These are phyloP conservation scores for Serpula lacrymans DNA, from an alignment of 768 basidiomycete genomes.

Conservation along the genomic window DNA sequence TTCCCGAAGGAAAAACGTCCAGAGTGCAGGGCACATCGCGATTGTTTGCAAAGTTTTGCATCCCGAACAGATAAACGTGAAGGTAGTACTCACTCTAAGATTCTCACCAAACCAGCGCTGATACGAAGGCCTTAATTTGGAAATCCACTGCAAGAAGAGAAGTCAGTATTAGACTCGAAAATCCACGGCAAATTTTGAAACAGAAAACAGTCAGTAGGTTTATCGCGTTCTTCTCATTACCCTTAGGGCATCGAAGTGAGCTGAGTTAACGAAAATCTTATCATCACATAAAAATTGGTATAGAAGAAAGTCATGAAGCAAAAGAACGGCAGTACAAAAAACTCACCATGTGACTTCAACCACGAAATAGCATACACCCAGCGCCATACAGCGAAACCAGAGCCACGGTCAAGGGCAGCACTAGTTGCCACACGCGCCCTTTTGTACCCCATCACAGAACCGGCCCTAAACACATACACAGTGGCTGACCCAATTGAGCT, in stretches of 20 bases:
- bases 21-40: slow-evolving; percentile 62
- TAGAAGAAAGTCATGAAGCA: slow-evolving; percentile 4
- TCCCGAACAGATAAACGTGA: slow-evolving; percentile 29
- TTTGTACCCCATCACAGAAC: slow-evolving; percentile 5
- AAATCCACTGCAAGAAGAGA: slow-evolving; percentile 5
- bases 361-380: neutral
- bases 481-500: no score
- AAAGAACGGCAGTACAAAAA: neutral
- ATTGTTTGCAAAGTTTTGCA: slow-evolving; percentile 40
- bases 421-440: neutral
- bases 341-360: slow-evolving; percentile 5
- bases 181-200: neutral
- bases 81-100: slow-evolving; percentile 14
- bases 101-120: neutral
- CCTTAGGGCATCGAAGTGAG: slow-evolving; percentile 57
- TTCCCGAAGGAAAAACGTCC: slow-evolving; percentile 65
- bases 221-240: slow-evolving; percentile 53
- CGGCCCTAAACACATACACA: slow-evolving; percentile 29
- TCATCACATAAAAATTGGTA: no score
- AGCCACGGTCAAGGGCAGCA: neutral
- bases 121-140: neutral
- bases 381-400: neutral
- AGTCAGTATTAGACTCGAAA: slow-evolving; percentile 25
- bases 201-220: slow-evolving; percentile 32
- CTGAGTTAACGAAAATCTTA: slow-evolving; percentile 46